These are phyloP conservation scores for Fusarium phyllophilum DNA, from an alignment of 2,329 filamentous ascomycete species.

Conservation along the genomic window DNA sequence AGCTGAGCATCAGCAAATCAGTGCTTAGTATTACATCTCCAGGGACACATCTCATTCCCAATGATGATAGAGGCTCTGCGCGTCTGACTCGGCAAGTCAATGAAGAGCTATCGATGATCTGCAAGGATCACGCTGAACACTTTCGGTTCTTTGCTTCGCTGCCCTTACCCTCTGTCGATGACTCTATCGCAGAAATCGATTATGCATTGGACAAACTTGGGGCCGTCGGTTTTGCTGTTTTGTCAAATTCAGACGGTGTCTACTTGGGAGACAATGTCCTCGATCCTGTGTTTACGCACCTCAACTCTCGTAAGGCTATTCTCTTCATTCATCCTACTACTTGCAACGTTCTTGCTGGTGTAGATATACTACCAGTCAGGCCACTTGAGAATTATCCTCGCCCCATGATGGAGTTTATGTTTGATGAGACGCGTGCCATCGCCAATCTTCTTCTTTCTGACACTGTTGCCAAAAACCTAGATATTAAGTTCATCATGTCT, in stretches of 20 bases:
- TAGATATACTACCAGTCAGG: neutral
- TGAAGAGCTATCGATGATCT: neutral
- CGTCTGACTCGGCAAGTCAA: neutral
- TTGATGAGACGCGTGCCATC: slow-evolving; percentile 2
- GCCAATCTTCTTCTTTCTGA: slow-evolving; percentile 2
- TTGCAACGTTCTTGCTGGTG: neutral
- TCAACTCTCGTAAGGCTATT: neutral
- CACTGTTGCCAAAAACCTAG: neutral
- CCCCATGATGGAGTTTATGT: slow-evolving; percentile 10
- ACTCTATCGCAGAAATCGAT: slow-evolving; percentile 1
- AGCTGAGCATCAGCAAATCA: neutral
- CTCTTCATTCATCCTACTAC: slow-evolving; percentile 6
- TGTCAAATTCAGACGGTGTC: neutral
- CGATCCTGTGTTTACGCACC: neutral
- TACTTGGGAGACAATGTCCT: neutral
- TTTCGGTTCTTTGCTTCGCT: slow-evolving; percentile 6
- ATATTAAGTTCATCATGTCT: slow-evolving; percentile 6
- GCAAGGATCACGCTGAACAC: neutral
- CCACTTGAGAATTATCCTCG: neutral
- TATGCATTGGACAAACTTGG: neutral
- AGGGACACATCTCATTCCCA: neutral
- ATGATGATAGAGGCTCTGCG: neutral
- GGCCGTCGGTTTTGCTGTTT: neutral
- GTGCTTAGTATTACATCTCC: neutral
- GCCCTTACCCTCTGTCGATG: neutral